Percentiles rank a stretch among this genome's conserved stretches.
phyloP scores from a whole-genome alignment of 2,329 filamentous ascomycete species.

The Fusarium austroafricanum region DNA sequence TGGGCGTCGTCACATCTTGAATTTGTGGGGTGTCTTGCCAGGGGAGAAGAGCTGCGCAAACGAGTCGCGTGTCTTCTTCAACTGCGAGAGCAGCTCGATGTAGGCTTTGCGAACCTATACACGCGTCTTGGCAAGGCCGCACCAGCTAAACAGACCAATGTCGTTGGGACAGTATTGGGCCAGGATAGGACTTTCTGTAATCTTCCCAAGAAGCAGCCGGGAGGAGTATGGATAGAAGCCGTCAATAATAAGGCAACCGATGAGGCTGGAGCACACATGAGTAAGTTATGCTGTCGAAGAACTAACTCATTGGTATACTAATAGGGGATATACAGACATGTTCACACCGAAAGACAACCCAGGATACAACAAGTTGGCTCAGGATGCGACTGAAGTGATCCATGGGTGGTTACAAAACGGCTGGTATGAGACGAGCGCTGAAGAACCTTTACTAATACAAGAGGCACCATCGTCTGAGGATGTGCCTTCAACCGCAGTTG shows the following conservation, averaged over 20 bases:
- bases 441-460: constrained; percentile 47
- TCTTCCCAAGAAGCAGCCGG: constrained; percentile 69
- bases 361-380: constrained; percentile 74
- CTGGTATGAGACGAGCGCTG: constrained; percentile 72
- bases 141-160: constrained; percentile 61
- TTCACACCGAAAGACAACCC: constrained; percentile 79
- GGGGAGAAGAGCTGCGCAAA: constrained; percentile 82
- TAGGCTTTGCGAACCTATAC: constrained; percentile 89
- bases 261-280: constrained; percentile 84
- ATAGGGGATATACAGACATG: constrained; percentile 64
- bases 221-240: constrained; percentile 73
- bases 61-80: constrained; percentile 76
- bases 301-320: constrained; percentile 4
- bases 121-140: constrained; percentile 82
- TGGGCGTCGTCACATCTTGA: constrained; percentile 94
- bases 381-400: constrained; percentile 73
- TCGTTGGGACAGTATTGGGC: constrained; percentile 71
- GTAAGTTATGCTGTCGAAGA: constrained; percentile 55
- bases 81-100: constrained; percentile 71
- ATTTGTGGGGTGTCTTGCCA: constrained; percentile 89
- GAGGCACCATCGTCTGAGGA: constrained; percentile 20
- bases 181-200: constrained; percentile 90
- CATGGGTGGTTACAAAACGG: constrained; percentile 72
- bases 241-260: constrained; percentile 84
- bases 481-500: not conserved